These are phyloP conservation scores for Lantana camara DNA, from an alignment of 257 asterid species.

Conservation along the genomic window DNA sequence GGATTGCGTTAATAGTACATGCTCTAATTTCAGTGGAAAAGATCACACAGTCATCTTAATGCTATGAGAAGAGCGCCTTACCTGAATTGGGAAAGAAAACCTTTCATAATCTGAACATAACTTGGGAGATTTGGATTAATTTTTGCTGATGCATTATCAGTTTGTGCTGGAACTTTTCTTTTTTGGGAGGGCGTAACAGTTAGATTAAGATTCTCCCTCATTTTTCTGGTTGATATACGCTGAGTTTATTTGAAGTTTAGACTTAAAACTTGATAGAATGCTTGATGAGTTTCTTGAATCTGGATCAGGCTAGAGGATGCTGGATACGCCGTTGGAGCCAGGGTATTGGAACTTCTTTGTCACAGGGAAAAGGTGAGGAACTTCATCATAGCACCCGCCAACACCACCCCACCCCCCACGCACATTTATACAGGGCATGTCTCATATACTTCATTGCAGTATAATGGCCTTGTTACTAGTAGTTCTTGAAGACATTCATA, in stretches of 20 bases:
- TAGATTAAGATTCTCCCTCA: not conserved
- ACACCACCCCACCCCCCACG: too few relatives aligned
- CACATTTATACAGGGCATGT: not conserved
- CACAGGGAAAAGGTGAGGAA: slow-evolving; percentile 73
- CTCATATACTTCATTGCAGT: not conserved
- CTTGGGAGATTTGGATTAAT: not conserved
- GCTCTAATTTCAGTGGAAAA: too few relatives aligned
- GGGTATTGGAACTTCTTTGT: slow-evolving; percentile 85
- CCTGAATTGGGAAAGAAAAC: slow-evolving; percentile 2
- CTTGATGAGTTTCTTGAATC: slow-evolving; percentile 21
- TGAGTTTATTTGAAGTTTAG: slow-evolving; percentile 1
- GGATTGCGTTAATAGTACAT: too few relatives aligned
- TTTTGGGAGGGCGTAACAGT: too few relatives aligned
- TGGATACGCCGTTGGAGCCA: slow-evolving; percentile 77
- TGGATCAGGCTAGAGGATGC: slow-evolving; percentile 80
- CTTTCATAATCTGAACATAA: not conserved
- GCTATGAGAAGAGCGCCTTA: not conserved
- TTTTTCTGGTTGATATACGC: not conserved
- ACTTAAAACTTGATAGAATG: not conserved
- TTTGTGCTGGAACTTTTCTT: slow-evolving; percentile 1
- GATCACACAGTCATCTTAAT: not conserved
- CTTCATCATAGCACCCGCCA: slow-evolving; percentile 12
- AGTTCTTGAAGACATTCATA: not conserved
- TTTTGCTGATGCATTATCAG: not conserved
- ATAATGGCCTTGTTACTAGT: not conserved